These are phyloP conservation scores for Parastagonospora avenae DNA, from an alignment of 2,329 filamentous ascomycete species.

Conservation along the genomic window DNA sequence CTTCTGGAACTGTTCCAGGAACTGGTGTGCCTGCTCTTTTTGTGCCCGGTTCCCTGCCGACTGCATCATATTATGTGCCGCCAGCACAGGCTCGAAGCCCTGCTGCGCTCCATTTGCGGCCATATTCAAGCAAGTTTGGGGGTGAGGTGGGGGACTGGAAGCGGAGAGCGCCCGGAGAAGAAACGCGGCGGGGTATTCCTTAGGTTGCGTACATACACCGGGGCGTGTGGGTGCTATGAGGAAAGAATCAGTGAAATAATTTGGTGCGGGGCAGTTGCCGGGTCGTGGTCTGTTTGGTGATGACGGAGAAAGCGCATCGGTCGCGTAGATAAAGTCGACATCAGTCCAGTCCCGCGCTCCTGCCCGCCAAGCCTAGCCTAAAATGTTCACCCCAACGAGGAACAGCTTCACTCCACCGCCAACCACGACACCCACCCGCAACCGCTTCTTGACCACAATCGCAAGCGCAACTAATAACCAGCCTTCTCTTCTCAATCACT, in stretches of 20 bases:
- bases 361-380: conserved; percentile 36
- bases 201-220: conserved; percentile 33
- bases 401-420: conserved; percentile 23
- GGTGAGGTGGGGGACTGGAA: conserved; percentile 26
- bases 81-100: conserved; percentile 82
- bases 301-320: conserved; percentile 24
- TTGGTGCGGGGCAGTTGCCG: conserved; percentile 5
- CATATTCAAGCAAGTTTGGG: conserved; percentile 58
- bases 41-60: conserved; percentile 78
- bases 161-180: conserved; percentile 13
- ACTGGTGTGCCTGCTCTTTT: conserved; percentile 91
- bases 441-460: conserved; percentile 7
- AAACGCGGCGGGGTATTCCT: conserved; percentile 27
- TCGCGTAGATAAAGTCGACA: conserved; percentile 31
- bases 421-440: conserved; percentile 11
- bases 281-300: conserved; percentile 25
- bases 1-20: conserved; percentile 95
- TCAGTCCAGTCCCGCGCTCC: conserved; percentile 11
- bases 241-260: conserved; percentile 5
- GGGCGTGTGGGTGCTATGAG: not conserved
- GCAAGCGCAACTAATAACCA: conserved; percentile 4
- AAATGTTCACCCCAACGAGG: conserved; percentile 29
- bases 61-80: conserved; percentile 89
- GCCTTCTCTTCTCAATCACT: conserved; percentile 1
- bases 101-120: conserved; percentile 69